Percentiles rank a stretch among this genome's conserved stretches.
phyloP scores from a whole-genome alignment of 2,329 filamentous ascomycete genomes.

The Metarhizium brunneum region DNA sequence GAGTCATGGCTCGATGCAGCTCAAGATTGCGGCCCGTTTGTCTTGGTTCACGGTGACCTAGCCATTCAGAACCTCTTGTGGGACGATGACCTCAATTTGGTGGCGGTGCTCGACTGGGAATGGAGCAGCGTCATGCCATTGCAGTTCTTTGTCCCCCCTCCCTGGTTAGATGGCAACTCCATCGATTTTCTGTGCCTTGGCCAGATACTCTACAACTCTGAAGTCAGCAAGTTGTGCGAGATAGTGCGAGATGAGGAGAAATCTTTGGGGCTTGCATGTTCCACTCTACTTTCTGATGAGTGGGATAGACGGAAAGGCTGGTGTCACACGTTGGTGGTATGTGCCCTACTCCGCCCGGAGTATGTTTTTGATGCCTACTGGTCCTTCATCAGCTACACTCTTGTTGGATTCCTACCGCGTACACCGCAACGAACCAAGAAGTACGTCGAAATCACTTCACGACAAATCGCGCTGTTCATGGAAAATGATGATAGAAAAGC shows the following conservation, averaged over 20 bases:
- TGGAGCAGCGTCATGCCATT: conserved; percentile 12
- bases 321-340: not conserved
- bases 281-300: not conserved
- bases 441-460: no score
- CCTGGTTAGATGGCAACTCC: conserved; percentile 2
- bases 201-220: no score
- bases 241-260: no score
- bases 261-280: not conserved
- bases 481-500: no score
- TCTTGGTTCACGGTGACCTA: conserved; percentile 16
- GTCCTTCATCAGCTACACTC: not conserved
- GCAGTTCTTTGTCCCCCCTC: conserved; percentile 10
- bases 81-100: conserved; percentile 8
- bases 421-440: no score
- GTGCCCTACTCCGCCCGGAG: not conserved
- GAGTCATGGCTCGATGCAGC: conserved; percentile 5
- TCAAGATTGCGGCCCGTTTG: conserved; percentile 12
- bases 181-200: not conserved
- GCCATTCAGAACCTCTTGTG: conserved; percentile 12
- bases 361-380: not conserved
- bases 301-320: not conserved
- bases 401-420: not conserved
- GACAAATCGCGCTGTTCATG: no score
- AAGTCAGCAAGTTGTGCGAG: no score
- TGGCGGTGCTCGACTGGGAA: conserved; percentile 12